Base-by-base conservation (phyloP, 345 rosid genomes). In the Aquilaria malaccensis region DNA sequence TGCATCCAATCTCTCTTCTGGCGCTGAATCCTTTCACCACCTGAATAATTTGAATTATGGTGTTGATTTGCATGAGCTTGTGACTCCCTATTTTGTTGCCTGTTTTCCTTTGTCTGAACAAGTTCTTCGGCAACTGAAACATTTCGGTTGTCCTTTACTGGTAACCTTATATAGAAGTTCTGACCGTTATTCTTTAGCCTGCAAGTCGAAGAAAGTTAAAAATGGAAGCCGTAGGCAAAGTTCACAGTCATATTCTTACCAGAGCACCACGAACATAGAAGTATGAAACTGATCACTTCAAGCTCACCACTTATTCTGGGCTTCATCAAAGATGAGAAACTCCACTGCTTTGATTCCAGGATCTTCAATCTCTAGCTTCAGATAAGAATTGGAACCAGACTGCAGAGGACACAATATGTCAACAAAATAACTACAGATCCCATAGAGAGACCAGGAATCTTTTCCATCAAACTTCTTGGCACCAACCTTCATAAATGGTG, bases 121-220 rank as follows among this genome's bases (percentile, higher is more conserved):
- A 94, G 99, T 45, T 93, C 97, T 72, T 87, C 97, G 68, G 97
- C 96, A 76, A 90, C 78, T 60, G 84, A 73, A 61, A 74, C 69
- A 63, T 76, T 82, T 68, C 50, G 57, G 67, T 76, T 75, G 74
- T 77, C 74, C 69, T 72, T 79, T 62, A 41, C 52, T 13, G 91
- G 89, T 73, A 95, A 70, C 72, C 85, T 79, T 54, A 90, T 73
- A 70, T 47, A 88, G 82, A 95, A 90, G 78, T 95, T 95, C 63
- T 76, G 70, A 13, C 97, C 97, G 55, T 86, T 86, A 52, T 83
- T 82, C 76, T 95, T 95, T 67, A 81, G 83, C 99, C 99, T 95
- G 77, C 57, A 75, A 58, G 58, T 55, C 45, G 32, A 51, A 59
- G 13, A 71, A 61, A 58, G 49, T 14, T 55, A 29, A 22, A 22